Percentiles rank a stretch among this genome's conserved stretches.
Evolutionary conservation across 2,329 filamentous ascomycete genomes (phyloP).

Genomic region (Phialophora tarda): DNA sequence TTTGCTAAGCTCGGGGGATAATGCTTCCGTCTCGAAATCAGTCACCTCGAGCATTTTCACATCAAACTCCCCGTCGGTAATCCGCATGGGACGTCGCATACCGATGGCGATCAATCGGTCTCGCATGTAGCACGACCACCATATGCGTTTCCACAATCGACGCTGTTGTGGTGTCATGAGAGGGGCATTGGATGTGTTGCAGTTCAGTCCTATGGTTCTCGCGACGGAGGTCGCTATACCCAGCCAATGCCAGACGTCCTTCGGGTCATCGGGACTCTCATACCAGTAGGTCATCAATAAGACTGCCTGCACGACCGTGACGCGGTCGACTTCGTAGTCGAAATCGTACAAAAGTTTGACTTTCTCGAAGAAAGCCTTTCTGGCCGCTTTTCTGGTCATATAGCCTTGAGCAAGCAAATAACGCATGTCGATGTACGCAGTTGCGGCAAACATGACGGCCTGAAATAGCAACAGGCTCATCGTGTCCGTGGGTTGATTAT

Average conservation of each 20-base stretch:
- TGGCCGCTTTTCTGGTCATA: constrained; percentile 75
- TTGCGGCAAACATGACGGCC: constrained; percentile 91
- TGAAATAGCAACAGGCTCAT: constrained; percentile 89
- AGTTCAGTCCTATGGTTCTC: constrained; percentile 90
- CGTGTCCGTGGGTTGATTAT: constrained; percentile 70
- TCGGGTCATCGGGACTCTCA: constrained; percentile 93
- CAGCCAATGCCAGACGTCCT: constrained; percentile 99
- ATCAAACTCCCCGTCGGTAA: constrained; percentile 92
- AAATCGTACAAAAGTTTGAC: constrained; percentile 87
- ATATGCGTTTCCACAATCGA: constrained; percentile 90
- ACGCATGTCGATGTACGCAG: constrained; percentile 83
- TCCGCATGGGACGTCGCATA: constrained; percentile 89
- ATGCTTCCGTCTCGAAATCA: constrained; percentile 79
- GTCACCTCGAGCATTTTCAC: constrained; percentile 84
- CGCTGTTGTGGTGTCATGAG: constrained; percentile 72
- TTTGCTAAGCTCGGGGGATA: constrained; percentile 70
- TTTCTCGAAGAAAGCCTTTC: constrained; percentile 87
- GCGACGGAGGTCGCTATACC: constrained; percentile 91
- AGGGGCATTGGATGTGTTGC: constrained; percentile 77
- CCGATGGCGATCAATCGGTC: constrained; percentile 90
- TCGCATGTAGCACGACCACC: constrained; percentile 98
- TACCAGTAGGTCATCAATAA: constrained; percentile 98
- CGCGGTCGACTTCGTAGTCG: constrained; percentile 89
- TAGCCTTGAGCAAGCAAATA: constrained; percentile 79
- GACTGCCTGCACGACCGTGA: constrained; percentile 84